phyloP scores from a whole-genome alignment of 1,284 basidiomycete genomes.

The Ganoderma lingzhi region DNA sequence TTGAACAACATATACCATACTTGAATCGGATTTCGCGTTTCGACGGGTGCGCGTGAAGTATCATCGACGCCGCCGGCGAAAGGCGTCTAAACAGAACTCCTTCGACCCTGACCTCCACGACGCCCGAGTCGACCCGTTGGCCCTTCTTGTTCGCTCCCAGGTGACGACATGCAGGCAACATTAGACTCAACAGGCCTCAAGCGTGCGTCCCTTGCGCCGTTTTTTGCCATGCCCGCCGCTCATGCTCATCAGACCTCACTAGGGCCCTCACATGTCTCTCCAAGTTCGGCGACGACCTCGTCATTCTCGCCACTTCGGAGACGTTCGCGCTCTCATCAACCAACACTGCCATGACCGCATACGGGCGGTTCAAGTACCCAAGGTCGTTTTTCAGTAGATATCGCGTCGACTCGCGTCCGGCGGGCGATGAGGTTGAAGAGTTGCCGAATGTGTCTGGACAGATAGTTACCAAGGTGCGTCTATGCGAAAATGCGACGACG shows the following conservation, averaged over 20 bases:
- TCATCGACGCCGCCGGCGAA: neutral
- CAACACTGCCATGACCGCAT: conserved; percentile 81
- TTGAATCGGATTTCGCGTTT: no score
- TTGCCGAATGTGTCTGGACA: conserved; percentile 54
- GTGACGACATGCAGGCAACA: conserved; percentile 53
- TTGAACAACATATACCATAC: no score
- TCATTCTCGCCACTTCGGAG: conserved; percentile 68
- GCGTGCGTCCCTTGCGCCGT: conserved; percentile 45
- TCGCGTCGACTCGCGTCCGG: conserved; percentile 45
- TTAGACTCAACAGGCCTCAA: conserved; percentile 55
- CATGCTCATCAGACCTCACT: conserved; percentile 63
- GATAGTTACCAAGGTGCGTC: conserved; percentile 68
- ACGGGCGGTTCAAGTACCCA: conserved; percentile 78
- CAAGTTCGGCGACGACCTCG: conserved; percentile 81
- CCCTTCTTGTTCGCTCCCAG: neutral
- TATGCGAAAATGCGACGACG: neutral
- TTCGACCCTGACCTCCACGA: neutral
- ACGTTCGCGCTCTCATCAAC: conserved; percentile 71
- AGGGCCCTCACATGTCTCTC: conserved; percentile 77
- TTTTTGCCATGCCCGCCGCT: conserved; percentile 24
- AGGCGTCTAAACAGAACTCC: neutral
- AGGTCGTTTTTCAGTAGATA: conserved; percentile 77
- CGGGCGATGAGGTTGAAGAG: conserved; percentile 31
- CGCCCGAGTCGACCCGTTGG: neutral
- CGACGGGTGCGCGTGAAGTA: no score